Percentiles rank a stretch among this genome's conserved stretches.
phyloP scores from a whole-genome alignment of 2,329 filamentous ascomycete genomes.

The Aspergillus ochraceus region DNA sequence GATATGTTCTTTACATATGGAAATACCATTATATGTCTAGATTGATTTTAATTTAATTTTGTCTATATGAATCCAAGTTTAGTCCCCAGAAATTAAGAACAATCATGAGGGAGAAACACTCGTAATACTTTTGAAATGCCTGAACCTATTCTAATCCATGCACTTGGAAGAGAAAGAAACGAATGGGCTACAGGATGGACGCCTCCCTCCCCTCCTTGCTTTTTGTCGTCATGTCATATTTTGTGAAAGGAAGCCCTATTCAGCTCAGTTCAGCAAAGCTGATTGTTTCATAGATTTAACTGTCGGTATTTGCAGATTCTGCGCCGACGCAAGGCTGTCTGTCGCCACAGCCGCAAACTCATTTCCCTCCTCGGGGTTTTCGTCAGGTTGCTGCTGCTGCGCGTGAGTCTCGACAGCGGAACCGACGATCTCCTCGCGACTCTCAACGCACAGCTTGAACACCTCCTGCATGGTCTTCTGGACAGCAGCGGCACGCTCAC shows the following conservation, averaged over 20 bases:
- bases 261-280: constrained; percentile 33
- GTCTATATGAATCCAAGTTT: not conserved
- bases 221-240: not conserved
- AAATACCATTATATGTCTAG: not conserved
- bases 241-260: not conserved
- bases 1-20: not conserved
- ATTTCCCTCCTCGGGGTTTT: constrained; percentile 23
- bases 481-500: constrained; percentile 78
- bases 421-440: constrained; percentile 70
- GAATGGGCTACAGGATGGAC: not conserved
- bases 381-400: not conserved
- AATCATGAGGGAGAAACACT: not conserved
- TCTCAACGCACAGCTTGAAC: constrained; percentile 64
- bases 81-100: not conserved
- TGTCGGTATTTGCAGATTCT: constrained; percentile 48
- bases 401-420: constrained; percentile 14
- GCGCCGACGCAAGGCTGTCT: not conserved
- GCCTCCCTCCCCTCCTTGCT: not conserved
- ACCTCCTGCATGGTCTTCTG: constrained; percentile 75
- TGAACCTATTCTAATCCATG: not conserved
- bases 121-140: not conserved
- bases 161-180: not conserved
- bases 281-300: constrained; percentile 50
- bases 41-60: not conserved
- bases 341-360: constrained; percentile 19